phyloP scores from a whole-genome alignment of 2,329 filamentous ascomycete genomes.

The Colletotrichum sojae region DNA sequence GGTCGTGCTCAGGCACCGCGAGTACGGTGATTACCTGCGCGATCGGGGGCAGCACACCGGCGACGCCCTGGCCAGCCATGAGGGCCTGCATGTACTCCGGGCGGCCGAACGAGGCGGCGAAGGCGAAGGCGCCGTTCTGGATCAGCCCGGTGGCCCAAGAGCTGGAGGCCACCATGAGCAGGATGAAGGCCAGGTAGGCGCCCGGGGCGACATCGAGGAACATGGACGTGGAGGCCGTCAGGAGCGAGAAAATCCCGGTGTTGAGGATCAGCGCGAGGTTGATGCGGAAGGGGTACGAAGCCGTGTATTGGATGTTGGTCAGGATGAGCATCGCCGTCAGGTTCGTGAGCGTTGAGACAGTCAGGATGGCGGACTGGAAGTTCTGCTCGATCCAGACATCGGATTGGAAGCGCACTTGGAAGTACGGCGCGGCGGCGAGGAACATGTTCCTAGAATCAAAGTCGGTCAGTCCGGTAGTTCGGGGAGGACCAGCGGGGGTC shows the following conservation, averaged over 20 bases:
- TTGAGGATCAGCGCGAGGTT: conserved; percentile 83
- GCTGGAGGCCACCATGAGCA: conserved; percentile 84
- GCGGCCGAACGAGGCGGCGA: conserved; percentile 86
- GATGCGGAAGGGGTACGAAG: conserved; percentile 92
- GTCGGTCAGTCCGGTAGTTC: background rate
- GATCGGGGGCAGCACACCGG: conserved; percentile 89
- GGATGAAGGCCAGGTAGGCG: conserved; percentile 84
- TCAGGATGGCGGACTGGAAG: conserved; percentile 92
- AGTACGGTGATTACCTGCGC: conserved; percentile 90
- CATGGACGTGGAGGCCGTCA: conserved; percentile 83
- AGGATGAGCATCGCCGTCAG: conserved; percentile 82
- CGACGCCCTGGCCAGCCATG: conserved; percentile 94
- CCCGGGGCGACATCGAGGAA: conserved; percentile 74
- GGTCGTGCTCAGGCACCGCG: conserved; percentile 63
- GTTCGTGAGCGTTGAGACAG: conserved; percentile 88
- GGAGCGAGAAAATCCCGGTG: conserved; percentile 79
- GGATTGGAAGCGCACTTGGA: conserved; percentile 82
- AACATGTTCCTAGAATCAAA: conserved; percentile 88
- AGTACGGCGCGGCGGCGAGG: conserved; percentile 93
- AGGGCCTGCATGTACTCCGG: conserved; percentile 95
- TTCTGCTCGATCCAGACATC: conserved; percentile 80
- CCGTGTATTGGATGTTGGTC: conserved; percentile 83
- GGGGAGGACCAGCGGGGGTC: background rate
- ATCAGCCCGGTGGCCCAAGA: conserved; percentile 87
- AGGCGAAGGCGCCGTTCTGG: conserved; percentile 96